Conservation (phyloP, 805 yeast genomes). For the Candida corydali region DNA sequence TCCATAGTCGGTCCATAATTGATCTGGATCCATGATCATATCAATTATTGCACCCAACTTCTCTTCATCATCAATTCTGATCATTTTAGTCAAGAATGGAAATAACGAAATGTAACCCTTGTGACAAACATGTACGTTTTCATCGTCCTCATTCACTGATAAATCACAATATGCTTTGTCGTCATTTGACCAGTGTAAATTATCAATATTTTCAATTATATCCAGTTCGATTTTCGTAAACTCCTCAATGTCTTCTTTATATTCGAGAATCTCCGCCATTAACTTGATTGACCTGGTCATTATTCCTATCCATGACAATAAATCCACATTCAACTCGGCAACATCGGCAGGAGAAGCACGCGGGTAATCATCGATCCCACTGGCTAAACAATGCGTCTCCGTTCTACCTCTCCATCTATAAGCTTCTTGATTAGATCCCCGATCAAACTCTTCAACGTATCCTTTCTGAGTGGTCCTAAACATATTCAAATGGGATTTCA, state of each 20-base stretch:
- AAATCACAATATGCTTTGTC: slow-evolving; percentile 76
- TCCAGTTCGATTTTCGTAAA: slow-evolving; percentile 53
- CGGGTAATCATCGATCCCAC: slow-evolving; percentile 96
- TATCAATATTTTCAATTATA: slow-evolving; percentile 62
- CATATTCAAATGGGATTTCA: slow-evolving; percentile 79
- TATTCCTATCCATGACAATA: slow-evolving; percentile 88
- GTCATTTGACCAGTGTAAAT: slow-evolving; percentile 74
- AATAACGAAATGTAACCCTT: slow-evolving; percentile 83
- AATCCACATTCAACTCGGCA: slow-evolving; percentile 87
- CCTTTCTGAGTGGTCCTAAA: slow-evolving; percentile 81
- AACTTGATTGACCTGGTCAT: slow-evolving; percentile 80
- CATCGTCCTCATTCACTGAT: slow-evolving; percentile 70
- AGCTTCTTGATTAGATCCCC: slow-evolving; percentile 52
- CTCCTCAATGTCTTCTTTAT: slow-evolving; percentile 51
- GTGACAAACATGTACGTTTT: slow-evolving; percentile 67
- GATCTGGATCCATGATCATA: slow-evolving; percentile 61
- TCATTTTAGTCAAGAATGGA: slow-evolving; percentile 74
- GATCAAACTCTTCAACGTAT: slow-evolving; percentile 63
- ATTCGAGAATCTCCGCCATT: slow-evolving; percentile 61
- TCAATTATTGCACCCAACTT: slow-evolving; percentile 51
- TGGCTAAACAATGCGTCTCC: slow-evolving; percentile 76
- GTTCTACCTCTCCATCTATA: slow-evolving; percentile 96
- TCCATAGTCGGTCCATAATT: slow-evolving; percentile 76
- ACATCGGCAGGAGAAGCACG: slow-evolving; percentile 75
- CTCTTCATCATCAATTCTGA: slow-evolving; percentile 41